These are phyloP conservation scores for Quercus suber DNA, from an alignment of 306 rosid genomes.

Conservation along the genomic window DNA sequence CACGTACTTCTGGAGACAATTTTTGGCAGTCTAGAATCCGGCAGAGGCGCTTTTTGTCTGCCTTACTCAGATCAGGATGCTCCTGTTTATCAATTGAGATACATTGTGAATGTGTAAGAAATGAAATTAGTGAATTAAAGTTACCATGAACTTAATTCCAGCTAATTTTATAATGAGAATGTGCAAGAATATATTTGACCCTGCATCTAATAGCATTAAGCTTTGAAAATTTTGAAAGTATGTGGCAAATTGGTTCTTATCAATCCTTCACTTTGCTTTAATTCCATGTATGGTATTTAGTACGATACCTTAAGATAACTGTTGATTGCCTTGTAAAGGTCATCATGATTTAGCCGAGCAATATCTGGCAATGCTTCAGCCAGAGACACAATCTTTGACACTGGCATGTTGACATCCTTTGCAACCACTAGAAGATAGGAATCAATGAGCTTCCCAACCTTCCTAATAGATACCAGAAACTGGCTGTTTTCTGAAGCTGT, in stretches of 20 bases:
- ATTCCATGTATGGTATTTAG: background rate
- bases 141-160: background rate
- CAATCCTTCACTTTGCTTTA: background rate
- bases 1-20: constrained; percentile 58
- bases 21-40: constrained; percentile 72
- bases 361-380: constrained; percentile 79
- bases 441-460: constrained; percentile 78
- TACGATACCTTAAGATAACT: constrained; percentile 78
- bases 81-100: constrained; percentile 43
- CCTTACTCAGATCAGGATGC: constrained; percentile 65
- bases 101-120: constrained; percentile 8
- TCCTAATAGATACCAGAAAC: constrained; percentile 52
- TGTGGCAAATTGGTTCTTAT: background rate
- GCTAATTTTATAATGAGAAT: background rate
- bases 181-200: background rate
- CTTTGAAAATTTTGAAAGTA: background rate
- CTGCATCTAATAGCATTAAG: background rate
- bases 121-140: background rate
- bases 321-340: constrained; percentile 82
- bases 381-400: constrained; percentile 58
- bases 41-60: constrained; percentile 68
- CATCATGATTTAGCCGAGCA: constrained; percentile 70
- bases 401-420: constrained; percentile 68
- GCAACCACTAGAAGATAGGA: constrained; percentile 86
- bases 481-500: constrained; percentile 46